phyloP scores from a whole-genome alignment of 176 grass and related monocot species.

The Musa acuminata region DNA sequence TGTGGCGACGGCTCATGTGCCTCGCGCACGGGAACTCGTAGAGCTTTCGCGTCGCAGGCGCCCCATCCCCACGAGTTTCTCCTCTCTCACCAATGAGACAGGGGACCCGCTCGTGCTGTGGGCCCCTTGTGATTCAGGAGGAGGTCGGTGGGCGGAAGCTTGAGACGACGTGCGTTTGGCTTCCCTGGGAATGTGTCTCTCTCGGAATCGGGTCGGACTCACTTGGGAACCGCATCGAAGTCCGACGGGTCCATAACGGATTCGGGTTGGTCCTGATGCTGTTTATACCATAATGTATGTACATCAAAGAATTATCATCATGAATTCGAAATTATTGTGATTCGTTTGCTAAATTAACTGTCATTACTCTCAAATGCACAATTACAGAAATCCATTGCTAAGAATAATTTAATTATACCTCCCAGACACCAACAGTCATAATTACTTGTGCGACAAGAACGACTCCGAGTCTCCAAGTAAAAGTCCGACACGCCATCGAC shows the following conservation, averaged over 20 bases:
- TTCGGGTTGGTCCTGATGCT: not conserved
- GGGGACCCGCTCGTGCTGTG: not conserved
- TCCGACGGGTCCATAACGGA: not conserved
- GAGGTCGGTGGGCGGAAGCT: not conserved
- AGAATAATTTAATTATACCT: no score
- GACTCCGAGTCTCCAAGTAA: no score
- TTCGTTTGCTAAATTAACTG: no score
- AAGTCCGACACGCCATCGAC: no score
- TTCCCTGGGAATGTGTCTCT: not conserved
- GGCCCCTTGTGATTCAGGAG: not conserved
- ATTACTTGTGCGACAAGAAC: no score
- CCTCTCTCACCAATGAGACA: not conserved
- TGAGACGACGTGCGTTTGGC: not conserved
- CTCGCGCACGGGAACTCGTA: no score
- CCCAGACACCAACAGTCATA: no score
- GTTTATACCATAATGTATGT: no score
- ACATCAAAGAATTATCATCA: no score
- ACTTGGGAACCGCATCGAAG: not conserved
- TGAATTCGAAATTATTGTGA: no score
- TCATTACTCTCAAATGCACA: no score
- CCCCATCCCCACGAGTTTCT: not conserved
- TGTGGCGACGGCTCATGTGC: not conserved
- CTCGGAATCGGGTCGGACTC: not conserved
- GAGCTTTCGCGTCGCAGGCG: not conserved
- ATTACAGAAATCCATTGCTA: no score